Evolutionary conservation across 331 rosid genomes (phyloP).

Genomic region (Stylosanthes scabra): DNA sequence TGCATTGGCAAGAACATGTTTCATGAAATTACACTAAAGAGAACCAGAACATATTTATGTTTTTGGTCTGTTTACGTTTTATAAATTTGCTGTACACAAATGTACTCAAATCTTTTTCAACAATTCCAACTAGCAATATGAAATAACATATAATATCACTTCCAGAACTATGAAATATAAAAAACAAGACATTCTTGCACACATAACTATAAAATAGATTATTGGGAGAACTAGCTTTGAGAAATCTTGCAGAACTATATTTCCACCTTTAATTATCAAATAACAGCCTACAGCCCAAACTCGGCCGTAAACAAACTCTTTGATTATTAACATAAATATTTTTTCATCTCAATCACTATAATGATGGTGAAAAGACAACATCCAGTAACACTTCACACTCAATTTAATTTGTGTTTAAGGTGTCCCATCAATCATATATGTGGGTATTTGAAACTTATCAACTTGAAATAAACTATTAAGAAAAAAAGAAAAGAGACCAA

Average conservation of each 20-base stretch:
- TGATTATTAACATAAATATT: neutral
- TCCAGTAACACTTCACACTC: neutral
- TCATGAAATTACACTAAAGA: conserved; percentile 2
- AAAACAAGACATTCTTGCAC: neutral
- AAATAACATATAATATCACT: conserved; percentile 18
- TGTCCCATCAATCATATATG: conserved; percentile 5
- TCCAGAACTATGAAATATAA: neutral
- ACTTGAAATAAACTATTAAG: conserved; percentile 3
- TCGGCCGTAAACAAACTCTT: neutral
- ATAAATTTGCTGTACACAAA: too few relatives aligned
- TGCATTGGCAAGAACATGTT: conserved; percentile 9
- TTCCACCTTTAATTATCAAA: conserved; percentile 6
- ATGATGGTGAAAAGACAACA: neutral
- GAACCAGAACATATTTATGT: conserved; percentile 35
- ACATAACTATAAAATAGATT: neutral
- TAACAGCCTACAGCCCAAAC: neutral
- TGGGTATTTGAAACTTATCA: neutral
- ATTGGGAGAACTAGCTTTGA: neutral
- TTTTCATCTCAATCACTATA: neutral
- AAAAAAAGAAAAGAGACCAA: neutral
- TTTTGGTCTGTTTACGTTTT: too few relatives aligned
- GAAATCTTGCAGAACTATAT: conserved; percentile 11
- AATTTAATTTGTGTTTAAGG: conserved; percentile 21
- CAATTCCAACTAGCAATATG: neutral
- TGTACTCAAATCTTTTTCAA: too few relatives aligned